Base-by-base conservation (phyloP, 495 filamentous ascomycete genomes). In the Lentithecium fluviatile region DNA sequence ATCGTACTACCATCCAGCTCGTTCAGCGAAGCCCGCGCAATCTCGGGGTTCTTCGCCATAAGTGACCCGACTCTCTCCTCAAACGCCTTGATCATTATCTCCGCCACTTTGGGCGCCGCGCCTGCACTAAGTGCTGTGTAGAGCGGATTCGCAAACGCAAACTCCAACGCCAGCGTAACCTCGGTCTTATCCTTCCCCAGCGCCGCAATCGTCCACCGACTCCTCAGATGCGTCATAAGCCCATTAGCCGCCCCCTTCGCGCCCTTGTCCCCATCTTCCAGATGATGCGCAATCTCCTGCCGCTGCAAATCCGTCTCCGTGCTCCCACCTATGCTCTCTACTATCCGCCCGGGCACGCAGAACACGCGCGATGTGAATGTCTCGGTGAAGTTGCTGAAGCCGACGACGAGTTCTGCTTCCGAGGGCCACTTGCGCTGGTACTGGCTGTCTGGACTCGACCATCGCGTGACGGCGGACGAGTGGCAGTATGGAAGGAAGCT, bases 81-180 rank as follows among this genome's bases (percentile, higher is more conserved):
- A 80, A 97, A 98, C 26, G 94, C 94, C 75, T 88, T 84, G 68
- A 98, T 87, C 92, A 98, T 94, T 51, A 88, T 77, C 11, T 81
- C 82, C 23, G 88, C 93, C 68, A 96, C 86, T 75, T 88, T 89
- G 42, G 88, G 89, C 68, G 88, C 89, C 45, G 92, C 82, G 24
- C 87, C 87, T 51, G 84, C 77, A 73, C 90, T 93, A 66, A 96
- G 74, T 21, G 84, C 83, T 56, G 82, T 85, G 79, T 96, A 91
- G 64, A 92, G 71, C 51, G 91, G 88, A 76, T 90, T 97, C 64
- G 81, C 78, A 71, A 97, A 97, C 75, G 83, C 79, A 70, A 90
- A 96, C 62, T 83, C 80, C 61, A 98, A 84, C 57, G 79, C 77
- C 67, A 98, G 75, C 53, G 76, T 72, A 5, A 97, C 89, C 70